Evolutionary conservation across 306 rosid species (phyloP), one percentile per base, ranked within the genome.

Genomic region (Luffa acutangula): DNA sequence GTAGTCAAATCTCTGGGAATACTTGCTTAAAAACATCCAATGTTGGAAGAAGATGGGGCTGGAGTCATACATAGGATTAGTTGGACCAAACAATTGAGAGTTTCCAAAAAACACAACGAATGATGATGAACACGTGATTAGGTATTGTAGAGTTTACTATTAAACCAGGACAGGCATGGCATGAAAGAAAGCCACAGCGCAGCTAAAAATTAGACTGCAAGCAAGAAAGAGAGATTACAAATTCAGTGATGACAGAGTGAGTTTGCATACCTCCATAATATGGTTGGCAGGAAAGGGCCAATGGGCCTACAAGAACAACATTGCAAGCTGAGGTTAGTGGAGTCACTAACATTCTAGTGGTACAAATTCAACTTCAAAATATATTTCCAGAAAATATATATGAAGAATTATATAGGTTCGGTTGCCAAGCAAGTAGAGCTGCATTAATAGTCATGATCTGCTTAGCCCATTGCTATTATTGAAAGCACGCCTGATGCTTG

Each of bases 251-350:
- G 57, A 74, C 43, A 80, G 74, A 7, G 48, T 12, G 74, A 7
- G 48, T 12, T 85, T 15, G 51, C 57, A 21, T 89, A 92, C 98
- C 97, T 95, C 97, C 97, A 92, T 87, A 37, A 92, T 58, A 86
- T 92, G 92, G 81, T 89, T 86, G 73, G 89, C 82, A 37, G 96
- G 92, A 79, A 92, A 92, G 42, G 97, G 97, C 95, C 97, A 95
- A 85, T 95, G 97, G 90, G 90, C 98, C 97, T 95, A 91, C 90
- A 87, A 75, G 79, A 80, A 57, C 51, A 80, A 79, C 31, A 25
- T 81, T 79, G 20, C 48, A 80, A 66, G 45, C 53, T 52, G 36
- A 76, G 64, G 73, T 76, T 17, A 77, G 79, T 66, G 66, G 83
- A 70, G 79, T 75, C 51, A 46, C 70, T 9, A 43, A 63, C 33